Evolutionary conservation across 1,139 yeast genomes (phyloP).

Genomic region (Nadsonia commutata): DNA sequence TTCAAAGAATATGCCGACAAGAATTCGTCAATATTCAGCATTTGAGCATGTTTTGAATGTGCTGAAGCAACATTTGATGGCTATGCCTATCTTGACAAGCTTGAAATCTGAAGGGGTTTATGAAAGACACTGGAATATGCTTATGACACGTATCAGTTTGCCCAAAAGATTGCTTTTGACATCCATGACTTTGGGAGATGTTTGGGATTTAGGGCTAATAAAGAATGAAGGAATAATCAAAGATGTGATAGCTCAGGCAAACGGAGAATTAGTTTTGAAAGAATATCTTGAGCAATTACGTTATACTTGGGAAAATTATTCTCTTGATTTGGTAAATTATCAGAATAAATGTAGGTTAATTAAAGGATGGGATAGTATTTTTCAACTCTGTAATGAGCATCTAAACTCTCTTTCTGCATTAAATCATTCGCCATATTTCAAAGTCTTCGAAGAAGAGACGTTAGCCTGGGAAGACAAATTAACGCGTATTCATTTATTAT

Average conservation of each 20-base stretch:
- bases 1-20: slow-evolving; percentile 41
- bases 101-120: slow-evolving; percentile 45
- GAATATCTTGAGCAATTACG: slow-evolving; percentile 35
- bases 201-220: slow-evolving; percentile 42
- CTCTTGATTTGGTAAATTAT: slow-evolving; percentile 44
- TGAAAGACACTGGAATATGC: slow-evolving; percentile 55
- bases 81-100: slow-evolving; percentile 30
- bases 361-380: slow-evolving; percentile 51
- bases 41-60: slow-evolving; percentile 42
- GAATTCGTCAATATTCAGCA: slow-evolving; percentile 54
- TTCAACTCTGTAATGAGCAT: slow-evolving; percentile 48
- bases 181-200: slow-evolving; percentile 37
- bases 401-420: slow-evolving; percentile 51
- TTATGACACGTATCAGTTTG: slow-evolving; percentile 25
- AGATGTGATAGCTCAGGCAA: slow-evolving; percentile 46
- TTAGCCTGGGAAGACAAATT: slow-evolving; percentile 42
- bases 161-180: slow-evolving; percentile 13
- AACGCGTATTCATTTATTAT: slow-evolving; percentile 33
- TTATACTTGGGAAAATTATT: slow-evolving; percentile 25
- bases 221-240: slow-evolving; percentile 35
- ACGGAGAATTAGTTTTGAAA: slow-evolving; percentile 57
- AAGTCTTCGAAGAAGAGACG: slow-evolving; percentile 47
- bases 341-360: slow-evolving; percentile 42
- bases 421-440: slow-evolving; percentile 53
- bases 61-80: slow-evolving; percentile 30